A percentile compares a stretch with the other conserved stretches of the same genome.
These are phyloP conservation scores for Aspergillus sp. DNA, from an alignment of 2,329 filamentous ascomycete species.

Conservation along the genomic window DNA sequence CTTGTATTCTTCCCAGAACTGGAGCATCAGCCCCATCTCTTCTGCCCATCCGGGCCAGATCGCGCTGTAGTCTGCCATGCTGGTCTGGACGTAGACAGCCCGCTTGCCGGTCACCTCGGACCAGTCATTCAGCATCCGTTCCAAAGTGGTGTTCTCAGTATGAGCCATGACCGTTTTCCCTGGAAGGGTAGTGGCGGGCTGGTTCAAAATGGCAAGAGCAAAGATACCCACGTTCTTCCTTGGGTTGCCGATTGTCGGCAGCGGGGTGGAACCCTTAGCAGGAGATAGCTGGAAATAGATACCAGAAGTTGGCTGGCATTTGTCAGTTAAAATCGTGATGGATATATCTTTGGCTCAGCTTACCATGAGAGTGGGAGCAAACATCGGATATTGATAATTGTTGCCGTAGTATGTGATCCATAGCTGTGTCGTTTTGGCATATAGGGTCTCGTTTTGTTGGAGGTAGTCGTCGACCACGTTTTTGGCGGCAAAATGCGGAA, in stretches of 20 bases:
- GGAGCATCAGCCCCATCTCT: constrained; percentile 19
- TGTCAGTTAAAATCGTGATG: too few relatives aligned
- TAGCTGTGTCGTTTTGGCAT: constrained; percentile 38
- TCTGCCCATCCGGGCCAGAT: constrained; percentile 27
- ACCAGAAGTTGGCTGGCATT: not conserved
- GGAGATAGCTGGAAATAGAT: constrained; percentile 2
- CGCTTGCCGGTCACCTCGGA: not conserved
- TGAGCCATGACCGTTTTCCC: constrained; percentile 2
- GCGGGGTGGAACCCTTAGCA: not conserved
- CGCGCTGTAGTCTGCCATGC: constrained; percentile 19
- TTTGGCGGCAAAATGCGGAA: constrained; percentile 44
- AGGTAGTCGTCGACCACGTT: constrained; percentile 38
- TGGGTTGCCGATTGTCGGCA: not conserved
- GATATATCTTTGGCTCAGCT: too few relatives aligned
- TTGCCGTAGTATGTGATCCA: constrained; percentile 33
- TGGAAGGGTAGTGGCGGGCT: not conserved
- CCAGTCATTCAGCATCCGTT: not conserved
- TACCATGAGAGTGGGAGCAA: constrained; percentile 19
- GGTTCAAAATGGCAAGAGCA: constrained; percentile 1
- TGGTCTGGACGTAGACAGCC: constrained; percentile 18
- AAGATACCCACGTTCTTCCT: constrained; percentile 2
- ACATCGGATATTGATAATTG: constrained; percentile 26
- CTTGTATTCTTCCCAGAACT: not conserved
- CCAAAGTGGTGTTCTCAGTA: not conserved
- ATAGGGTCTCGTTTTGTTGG: constrained; percentile 25